These are phyloP conservation scores for Parsonsia alboflavescens DNA, from an alignment of 257 asterid species.

Conservation along the genomic window DNA sequence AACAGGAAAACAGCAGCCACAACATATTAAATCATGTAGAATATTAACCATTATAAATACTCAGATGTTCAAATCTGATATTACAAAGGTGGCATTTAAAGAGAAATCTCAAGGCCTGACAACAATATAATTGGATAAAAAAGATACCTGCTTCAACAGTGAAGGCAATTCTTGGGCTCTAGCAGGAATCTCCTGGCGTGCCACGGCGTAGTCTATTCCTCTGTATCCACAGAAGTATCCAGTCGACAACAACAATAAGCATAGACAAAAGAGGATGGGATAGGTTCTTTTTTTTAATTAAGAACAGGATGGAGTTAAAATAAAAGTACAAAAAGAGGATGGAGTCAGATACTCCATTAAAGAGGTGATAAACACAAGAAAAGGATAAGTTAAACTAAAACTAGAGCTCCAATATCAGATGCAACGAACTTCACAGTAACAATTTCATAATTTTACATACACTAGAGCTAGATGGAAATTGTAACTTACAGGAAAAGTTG, in stretches of 20 bases:
- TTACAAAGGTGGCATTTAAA: not conserved
- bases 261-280: slow-evolving; percentile 1
- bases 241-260: slow-evolving; percentile 12
- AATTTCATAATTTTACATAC: not conserved
- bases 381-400: not conserved
- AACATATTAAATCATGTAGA: not conserved
- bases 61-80: not conserved
- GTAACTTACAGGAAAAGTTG: not conserved
- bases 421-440: not conserved
- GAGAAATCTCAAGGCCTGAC: slow-evolving; percentile 1
- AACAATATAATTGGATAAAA: not conserved
- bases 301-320: too few species aligned
- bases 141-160: slow-evolving; percentile 53
- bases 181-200: slow-evolving; percentile 49
- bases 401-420: not conserved
- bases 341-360: not conserved
- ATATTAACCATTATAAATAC: not conserved
- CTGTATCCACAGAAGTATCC: slow-evolving; percentile 37
- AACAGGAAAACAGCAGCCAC: not conserved
- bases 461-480: not conserved
- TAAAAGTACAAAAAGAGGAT: too few species aligned
- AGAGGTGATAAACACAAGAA: not conserved
- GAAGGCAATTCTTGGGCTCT: slow-evolving; percentile 61
- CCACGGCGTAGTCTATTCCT: slow-evolving; percentile 70
- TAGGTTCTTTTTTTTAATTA: too few species aligned